These are phyloP conservation scores for Erucastrum elatum DNA, from an alignment of 345 rosid species.

Conservation along the genomic window DNA sequence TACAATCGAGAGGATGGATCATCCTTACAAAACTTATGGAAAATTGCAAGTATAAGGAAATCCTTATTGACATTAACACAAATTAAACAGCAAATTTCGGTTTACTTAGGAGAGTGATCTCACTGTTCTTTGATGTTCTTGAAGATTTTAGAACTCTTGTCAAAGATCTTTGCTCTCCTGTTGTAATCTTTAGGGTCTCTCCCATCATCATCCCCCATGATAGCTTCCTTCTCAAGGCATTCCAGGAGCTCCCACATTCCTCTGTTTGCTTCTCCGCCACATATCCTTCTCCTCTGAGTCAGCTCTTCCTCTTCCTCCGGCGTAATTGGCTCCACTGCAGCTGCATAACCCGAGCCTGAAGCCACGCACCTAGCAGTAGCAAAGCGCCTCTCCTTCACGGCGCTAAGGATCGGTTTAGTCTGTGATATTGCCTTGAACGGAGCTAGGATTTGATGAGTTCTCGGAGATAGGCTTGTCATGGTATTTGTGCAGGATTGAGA, in stretches of 20 bases:
- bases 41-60: background rate
- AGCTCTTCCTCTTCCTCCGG: conserved; percentile 47
- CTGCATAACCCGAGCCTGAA: conserved; percentile 26
- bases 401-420: background rate
- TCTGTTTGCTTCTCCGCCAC: conserved; percentile 45
- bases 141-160: conserved; percentile 64
- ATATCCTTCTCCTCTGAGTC: conserved; percentile 44
- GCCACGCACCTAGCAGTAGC: conserved; percentile 36
- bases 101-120: conserved; percentile 22
- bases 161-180: conserved; percentile 79
- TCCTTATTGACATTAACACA: conserved; percentile 5
- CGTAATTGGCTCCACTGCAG: conserved; percentile 36
- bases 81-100: background rate
- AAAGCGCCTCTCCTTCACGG: conserved; percentile 1
- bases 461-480: conserved; percentile 14
- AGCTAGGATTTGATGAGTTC: conserved; percentile 12
- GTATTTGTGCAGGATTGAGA: conserved; percentile 26
- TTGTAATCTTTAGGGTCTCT: conserved; percentile 66
- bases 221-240: conserved; percentile 82
- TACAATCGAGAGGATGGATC: too few species aligned
- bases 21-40: too few species aligned
- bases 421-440: background rate
- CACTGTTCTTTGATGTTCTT: conserved; percentile 54
- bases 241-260: conserved; percentile 62
- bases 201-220: conserved; percentile 81